phyloP scores from a whole-genome alignment of 176 grass and related monocot species.

The Tillandsia leiboldiana region DNA sequence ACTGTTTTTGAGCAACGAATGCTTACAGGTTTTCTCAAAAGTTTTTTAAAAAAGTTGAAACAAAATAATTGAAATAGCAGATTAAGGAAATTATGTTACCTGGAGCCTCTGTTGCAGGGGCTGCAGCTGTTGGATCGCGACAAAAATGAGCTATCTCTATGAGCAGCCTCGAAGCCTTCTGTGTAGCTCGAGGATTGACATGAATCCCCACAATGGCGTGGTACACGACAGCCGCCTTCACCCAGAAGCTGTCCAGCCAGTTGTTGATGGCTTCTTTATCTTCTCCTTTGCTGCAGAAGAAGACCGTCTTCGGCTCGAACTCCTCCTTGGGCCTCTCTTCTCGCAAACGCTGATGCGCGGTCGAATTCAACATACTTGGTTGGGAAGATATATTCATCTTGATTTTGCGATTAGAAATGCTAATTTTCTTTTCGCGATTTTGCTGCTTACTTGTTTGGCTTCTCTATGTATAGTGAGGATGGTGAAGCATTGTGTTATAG shows the following conservation, averaged over 20 bases:
- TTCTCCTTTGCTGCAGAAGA: constrained; percentile 4
- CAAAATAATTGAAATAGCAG: too few species aligned
- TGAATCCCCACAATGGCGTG: constrained; percentile 18
- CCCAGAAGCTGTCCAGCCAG: constrained; percentile 35
- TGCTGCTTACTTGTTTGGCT: too few species aligned
- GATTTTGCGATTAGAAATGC: background rate
- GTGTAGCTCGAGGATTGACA: constrained; percentile 1
- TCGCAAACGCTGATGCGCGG: constrained; percentile 16
- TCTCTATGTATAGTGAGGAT: background rate
- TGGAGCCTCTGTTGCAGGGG: background rate
- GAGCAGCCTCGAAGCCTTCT: constrained; percentile 8
- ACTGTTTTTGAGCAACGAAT: too few species aligned
- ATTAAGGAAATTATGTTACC: too few species aligned
- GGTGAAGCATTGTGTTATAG: background rate
- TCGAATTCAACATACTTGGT: background rate
- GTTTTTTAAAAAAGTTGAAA: too few species aligned
- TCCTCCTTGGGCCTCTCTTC: constrained; percentile 22
- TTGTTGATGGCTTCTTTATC: background rate
- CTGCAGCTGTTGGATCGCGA: background rate
- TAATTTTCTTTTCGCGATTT: background rate
- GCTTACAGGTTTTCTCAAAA: too few species aligned
- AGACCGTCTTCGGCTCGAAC: constrained; percentile 23
- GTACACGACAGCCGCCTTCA: constrained; percentile 39
- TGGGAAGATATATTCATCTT: background rate
- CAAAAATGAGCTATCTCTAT: background rate